Evolutionary conservation across 164 flowering plant genomes (phyloP), one percentile per base, ranked within the genome.

Genomic region (Magnolia officinalis): DNA sequence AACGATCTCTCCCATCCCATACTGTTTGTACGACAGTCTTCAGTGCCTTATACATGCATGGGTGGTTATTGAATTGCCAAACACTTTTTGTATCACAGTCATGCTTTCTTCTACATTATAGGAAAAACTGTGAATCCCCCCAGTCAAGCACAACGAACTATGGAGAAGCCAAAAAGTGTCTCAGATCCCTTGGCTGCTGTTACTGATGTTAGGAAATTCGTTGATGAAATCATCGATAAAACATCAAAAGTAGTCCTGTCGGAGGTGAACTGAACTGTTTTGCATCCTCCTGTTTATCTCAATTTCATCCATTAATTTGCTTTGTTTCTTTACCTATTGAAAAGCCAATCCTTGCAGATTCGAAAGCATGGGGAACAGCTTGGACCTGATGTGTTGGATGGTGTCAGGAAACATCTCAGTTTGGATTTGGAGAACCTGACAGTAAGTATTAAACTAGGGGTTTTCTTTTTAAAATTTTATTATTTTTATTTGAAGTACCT

Each of bases 141-240:
- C n/a, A 82, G 72, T 74, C 80, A 68, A 58, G 79, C 74, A 2
- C 80, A 80, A 80, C 80, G 74, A 75, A 75, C 20, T 16, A 86
- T 85, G 83, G 84, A 77, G 26, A 87, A 84, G 72, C 76, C 86
- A 6, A 67, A 74, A 19, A 77, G 20, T 50, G 75, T 51, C 11
- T 74, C 51, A n/a, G 74, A 79, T 14, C 75, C 80, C 4, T 70
- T 85, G 7, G 76, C 76, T 76, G 61, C 83, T 29, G 81, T 84
- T 73, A 67, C 87, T 31, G 84, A 90, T 87, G 80, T 88, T 37
- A 84, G 79, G 69, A 83, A 82, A 70, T 88, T 90, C 76, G 90
- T 90, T 63, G 90, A 93, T 74, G 94, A 92, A 79, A 85, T 96
- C 74, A 77, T 96, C 26, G 82, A 88, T 21, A 91, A 83, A 83